Evolutionary conservation across 306 rosid genomes (phyloP).

Genomic region (Chamaecrista fasciculata): DNA sequence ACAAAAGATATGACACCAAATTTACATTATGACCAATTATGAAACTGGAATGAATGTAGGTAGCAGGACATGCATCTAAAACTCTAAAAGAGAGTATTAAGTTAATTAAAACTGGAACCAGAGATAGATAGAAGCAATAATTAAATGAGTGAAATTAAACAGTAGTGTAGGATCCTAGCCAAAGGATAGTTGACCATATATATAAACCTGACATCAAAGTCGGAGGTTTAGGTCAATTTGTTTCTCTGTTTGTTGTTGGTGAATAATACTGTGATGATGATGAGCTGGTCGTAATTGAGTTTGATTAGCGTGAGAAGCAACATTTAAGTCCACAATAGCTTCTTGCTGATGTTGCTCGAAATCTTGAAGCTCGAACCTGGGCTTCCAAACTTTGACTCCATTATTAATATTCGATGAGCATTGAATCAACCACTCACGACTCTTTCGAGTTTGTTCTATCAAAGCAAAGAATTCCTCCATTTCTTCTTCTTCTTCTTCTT

Average conservation of each 20-base stretch:
- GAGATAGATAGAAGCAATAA: no score
- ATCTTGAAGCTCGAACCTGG: conserved; percentile 47
- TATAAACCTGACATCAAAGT: conserved; percentile 34
- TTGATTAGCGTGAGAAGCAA: background rate
- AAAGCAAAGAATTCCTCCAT: conserved; percentile 45
- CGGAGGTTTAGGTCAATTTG: conserved; percentile 44
- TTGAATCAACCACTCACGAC: conserved; percentile 43
- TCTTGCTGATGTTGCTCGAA: conserved; percentile 35
- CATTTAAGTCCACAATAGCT: background rate
- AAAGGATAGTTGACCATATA: no score
- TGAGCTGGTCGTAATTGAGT: background rate
- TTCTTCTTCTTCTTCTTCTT: conserved; percentile 47
- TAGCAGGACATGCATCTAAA: no score
- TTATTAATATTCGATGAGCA: conserved; percentile 16
- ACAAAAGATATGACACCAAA: no score
- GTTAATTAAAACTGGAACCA: no score
- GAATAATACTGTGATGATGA: no score
- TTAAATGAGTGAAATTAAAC: no score
- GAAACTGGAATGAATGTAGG: no score
- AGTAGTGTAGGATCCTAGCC: no score
- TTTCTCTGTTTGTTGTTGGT: background rate
- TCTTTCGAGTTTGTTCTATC: conserved; percentile 47
- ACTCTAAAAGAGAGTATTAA: no score
- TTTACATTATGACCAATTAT: no score
- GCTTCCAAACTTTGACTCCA: conserved; percentile 41